These are phyloP conservation scores for Candida morakotiae DNA, from an alignment of 805 yeast genomes.

Conservation along the genomic window DNA sequence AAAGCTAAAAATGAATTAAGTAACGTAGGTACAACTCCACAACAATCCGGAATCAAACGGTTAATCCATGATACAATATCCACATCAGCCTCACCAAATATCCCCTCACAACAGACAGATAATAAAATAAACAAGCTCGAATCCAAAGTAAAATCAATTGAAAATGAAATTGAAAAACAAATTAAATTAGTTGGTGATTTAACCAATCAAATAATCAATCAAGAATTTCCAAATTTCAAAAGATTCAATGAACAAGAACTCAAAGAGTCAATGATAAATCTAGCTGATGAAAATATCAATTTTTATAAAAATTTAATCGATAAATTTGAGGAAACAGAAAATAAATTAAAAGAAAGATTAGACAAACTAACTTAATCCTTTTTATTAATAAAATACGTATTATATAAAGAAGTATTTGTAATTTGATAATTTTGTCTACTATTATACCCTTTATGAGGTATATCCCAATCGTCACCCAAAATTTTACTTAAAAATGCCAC, in stretches of 20 bases:
- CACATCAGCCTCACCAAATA: slow-evolving; percentile 40
- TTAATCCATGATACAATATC: slow-evolving; percentile 44
- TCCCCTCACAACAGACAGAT: slow-evolving; percentile 40
- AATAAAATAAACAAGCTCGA: slow-evolving; percentile 41
- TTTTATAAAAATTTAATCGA: slow-evolving; percentile 67
- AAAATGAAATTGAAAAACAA: slow-evolving; percentile 41
- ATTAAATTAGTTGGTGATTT: slow-evolving; percentile 43
- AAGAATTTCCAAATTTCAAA: slow-evolving; percentile 67
- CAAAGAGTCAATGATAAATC: slow-evolving; percentile 61
- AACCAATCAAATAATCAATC: slow-evolving; percentile 43
- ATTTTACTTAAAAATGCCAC: slow-evolving; percentile 28
- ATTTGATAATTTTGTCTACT: neutral
- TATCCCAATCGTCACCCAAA: slow-evolving; percentile 29
- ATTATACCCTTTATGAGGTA: slow-evolving; percentile 20
- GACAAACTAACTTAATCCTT: slow-evolving; percentile 14
- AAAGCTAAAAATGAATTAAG: slow-evolving; percentile 67
- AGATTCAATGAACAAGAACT: slow-evolving; percentile 74
- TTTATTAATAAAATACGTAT: slow-evolving; percentile 2
- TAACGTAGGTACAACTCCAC: slow-evolving; percentile 26
- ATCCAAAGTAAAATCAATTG: slow-evolving; percentile 38
- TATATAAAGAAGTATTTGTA: neutral
- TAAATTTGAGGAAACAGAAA: slow-evolving; percentile 64
- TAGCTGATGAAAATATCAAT: slow-evolving; percentile 72
- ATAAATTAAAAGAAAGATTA: slow-evolving; percentile 20
- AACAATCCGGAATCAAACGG: slow-evolving; percentile 18